Evolutionary conservation across 495 filamentous ascomycete species (phyloP), one percentile per base, ranked within the genome.

Genomic region (Penicillium subrubescens): DNA sequence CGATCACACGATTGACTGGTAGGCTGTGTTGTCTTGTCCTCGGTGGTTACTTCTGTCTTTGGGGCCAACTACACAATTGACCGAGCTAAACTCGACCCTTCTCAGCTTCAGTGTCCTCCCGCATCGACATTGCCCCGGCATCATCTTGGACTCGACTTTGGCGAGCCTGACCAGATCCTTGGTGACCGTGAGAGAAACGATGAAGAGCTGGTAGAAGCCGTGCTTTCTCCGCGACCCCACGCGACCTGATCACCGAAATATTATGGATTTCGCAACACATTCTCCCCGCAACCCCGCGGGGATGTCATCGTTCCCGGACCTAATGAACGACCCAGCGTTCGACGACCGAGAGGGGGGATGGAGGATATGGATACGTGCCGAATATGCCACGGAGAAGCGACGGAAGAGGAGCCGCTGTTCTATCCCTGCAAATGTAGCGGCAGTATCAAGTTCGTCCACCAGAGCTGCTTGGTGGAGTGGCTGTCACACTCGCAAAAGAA

Each of bases 391-490:
- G 92, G 92, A 17, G 96, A 98, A 76, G 92, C 85, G 25, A 90
- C 89, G 0, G 74, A 84, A n/a, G 87, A 91, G 1, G 95, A 98
- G 73, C 92, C 92, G 51, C 83, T 99, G 39, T 99, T 97, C 83
- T 93, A 96, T 72, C 95, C 95, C 3, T 99, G 95, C 86, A 97
- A 96, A 80, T 99, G 95, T 80, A 97, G 92, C 72, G 95, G 95
- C 17, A 97, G 93, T 77, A 99, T 99, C 78, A 97, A 97, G 77
- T 94, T 90, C 71, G 95, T 99, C 56, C 95, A 99, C 78, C 95
- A 99, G 75, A 89, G 93, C 67, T 99, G 95, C 74, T 80, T 99
- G 73, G 96, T 98, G 86, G 93, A 97, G 80, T 99, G 95, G 95
- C 81, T 99, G 21, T 90, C 92, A 27, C 95, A 99, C 74, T 97